Evolutionary conservation across 2,329 filamentous ascomycete genomes (phyloP), one percentile per base, ranked within the genome.

Genomic region (Cladosporium sp.): DNA sequence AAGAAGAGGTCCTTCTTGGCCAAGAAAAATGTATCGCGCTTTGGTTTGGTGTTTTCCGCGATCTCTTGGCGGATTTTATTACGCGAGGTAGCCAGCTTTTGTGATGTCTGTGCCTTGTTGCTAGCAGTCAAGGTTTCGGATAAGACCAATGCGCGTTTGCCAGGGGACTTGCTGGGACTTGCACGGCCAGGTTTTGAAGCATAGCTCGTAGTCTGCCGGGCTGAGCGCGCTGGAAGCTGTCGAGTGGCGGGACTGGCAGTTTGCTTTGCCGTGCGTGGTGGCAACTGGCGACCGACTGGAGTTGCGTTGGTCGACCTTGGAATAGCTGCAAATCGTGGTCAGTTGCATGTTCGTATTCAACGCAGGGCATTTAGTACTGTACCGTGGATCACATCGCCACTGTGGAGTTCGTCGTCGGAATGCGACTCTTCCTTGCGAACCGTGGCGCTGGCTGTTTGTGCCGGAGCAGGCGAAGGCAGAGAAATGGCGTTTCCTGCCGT

Each of bases 21-120:
- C 5, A 82, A 68, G 6, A 84, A 73, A 68, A 83, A 84, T 7
- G 77, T 77, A 70, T 82, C 77, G 2, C 79, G 78, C 68, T 79
- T 82, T 1, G 74, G 76, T 68, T 79, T 82, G 5, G 80, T 80
- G 66, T 76, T 70, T 16, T 72, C 71, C 1, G 76, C 76, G 58
- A 82, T 82, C 6, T 79, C 79, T 5, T 77, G 73, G 28, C 80
- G 77, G 13, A 82, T 74, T 10, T 75, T 74, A 21, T 67, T 72
- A 2, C 81, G 79, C n/a, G 78, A 76, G 1, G 80, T 80, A 34
- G 78, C 73, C 6, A 71, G 69, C 64, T 75, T 78, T 18, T 34
- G 14, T 14, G 36, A 18, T 11, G 16, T 56, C 36, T 48, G 51
- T 28, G 51, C 26, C 16, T n/a, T 54, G 28, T 21, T 54, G 28